Percentiles rank a stretch among this genome's conserved stretches.
Evolutionary conservation across 306 rosid genomes (phyloP).

Genomic region (Crotalaria pallida): DNA sequence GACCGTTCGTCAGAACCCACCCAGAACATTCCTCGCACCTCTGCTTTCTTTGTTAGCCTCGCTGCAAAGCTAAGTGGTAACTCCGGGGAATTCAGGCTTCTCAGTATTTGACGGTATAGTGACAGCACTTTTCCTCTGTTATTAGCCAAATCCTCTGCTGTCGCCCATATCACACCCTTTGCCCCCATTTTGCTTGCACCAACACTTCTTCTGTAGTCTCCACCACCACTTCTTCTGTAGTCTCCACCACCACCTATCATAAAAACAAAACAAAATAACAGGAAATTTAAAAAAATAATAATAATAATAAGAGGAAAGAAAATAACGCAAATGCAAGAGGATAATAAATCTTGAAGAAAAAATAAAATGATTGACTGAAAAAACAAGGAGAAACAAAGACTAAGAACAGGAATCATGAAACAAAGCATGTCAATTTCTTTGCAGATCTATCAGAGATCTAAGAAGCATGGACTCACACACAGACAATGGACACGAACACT

Average conservation of each 20-base stretch:
- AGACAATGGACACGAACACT: too few relatives aligned
- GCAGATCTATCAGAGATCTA: too few relatives aligned
- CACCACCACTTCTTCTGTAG: background rate
- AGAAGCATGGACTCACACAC: too few relatives aligned
- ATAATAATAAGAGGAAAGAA: too few relatives aligned
- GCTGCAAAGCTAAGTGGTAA: conserved; percentile 60
- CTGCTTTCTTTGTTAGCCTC: conserved; percentile 61
- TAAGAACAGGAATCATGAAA: too few relatives aligned
- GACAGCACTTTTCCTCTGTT: conserved; percentile 63
- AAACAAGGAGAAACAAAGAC: too few relatives aligned
- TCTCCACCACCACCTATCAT: background rate
- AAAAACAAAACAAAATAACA: background rate
- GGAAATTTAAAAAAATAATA: background rate
- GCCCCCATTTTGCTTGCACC: conserved; percentile 46
- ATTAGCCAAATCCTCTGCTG: conserved; percentile 64
- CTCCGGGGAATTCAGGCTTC: conserved; percentile 68
- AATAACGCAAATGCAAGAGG: too few relatives aligned
- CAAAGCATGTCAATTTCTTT: too few relatives aligned
- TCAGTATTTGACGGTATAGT: conserved; percentile 62
- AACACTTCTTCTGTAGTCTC: background rate
- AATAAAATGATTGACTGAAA: too few relatives aligned
- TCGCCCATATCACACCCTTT: conserved; percentile 73
- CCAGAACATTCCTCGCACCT: conserved; percentile 61
- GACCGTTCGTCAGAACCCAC: conserved; percentile 79
- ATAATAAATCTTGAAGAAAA: too few relatives aligned